phyloP scores from a whole-genome alignment of 345 rosid genomes.

The Clarkia xantiana region DNA sequence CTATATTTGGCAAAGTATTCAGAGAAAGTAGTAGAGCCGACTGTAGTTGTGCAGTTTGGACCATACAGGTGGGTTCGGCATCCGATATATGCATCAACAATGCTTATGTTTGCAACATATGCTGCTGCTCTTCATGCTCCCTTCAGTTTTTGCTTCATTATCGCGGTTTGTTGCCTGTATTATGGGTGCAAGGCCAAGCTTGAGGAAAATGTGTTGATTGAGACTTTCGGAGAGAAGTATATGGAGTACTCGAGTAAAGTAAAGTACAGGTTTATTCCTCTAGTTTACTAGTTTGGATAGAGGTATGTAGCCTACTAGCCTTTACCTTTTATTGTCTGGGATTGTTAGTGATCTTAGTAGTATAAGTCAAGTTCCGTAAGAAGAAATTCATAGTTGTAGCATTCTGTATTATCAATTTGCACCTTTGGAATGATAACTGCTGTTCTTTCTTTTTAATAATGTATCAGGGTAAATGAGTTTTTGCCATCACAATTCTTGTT shows the following conservation, averaged over 20 bases:
- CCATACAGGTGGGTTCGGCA: conserved; percentile 83
- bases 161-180: conserved; percentile 50
- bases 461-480: too few relatives aligned
- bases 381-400: too few relatives aligned
- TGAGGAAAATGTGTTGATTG: conserved; percentile 67
- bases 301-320: conserved; percentile 24
- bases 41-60: conserved; percentile 71
- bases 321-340: conserved; percentile 4
- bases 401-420: too few relatives aligned
- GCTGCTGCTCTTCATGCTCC: conserved; percentile 63
- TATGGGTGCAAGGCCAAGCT: conserved; percentile 54
- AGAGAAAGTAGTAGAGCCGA: conserved; percentile 70
- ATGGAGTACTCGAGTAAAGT: conserved; percentile 56
- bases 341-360: too few relatives aligned
- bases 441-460: too few relatives aligned
- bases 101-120: conserved; percentile 52
- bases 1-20: conserved; percentile 81
- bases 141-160: conserved; percentile 49
- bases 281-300: conserved; percentile 35
- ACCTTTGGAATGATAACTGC: too few relatives aligned
- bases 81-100: conserved; percentile 63
- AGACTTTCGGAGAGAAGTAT: conserved; percentile 57
- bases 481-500: too few relatives aligned
- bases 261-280: conserved; percentile 67
- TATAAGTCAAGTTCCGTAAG: too few relatives aligned